A percentile compares a stretch with the other conserved stretches of the same genome.
These are phyloP conservation scores for Podospora bellae-mahoneyi DNA, from an alignment of 495 filamentous ascomycete genomes.

Conservation along the genomic window DNA sequence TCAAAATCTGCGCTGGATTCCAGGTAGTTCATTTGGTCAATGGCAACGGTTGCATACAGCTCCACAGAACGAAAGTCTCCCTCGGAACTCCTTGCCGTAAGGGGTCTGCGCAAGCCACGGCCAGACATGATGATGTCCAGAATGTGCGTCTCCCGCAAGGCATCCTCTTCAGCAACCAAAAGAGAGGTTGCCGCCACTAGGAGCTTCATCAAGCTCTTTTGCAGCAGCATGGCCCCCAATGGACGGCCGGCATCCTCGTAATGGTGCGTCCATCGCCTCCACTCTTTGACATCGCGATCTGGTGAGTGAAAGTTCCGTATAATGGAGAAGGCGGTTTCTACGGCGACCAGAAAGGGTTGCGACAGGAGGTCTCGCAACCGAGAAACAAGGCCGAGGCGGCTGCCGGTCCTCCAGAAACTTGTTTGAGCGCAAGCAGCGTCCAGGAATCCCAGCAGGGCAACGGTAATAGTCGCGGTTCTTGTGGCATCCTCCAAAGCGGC, in stretches of 20 bases:
- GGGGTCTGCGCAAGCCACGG: slow-evolving; percentile 34
- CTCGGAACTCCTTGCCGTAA: slow-evolving; percentile 40
- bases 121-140: slow-evolving; percentile 71
- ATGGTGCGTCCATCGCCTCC: slow-evolving; percentile 77
- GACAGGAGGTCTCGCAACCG: slow-evolving; percentile 68
- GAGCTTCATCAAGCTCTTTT: slow-evolving; percentile 80
- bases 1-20: slow-evolving; percentile 88
- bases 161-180: slow-evolving; percentile 58
- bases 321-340: slow-evolving; percentile 83
- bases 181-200: slow-evolving; percentile 73
- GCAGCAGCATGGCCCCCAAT: slow-evolving; percentile 86
- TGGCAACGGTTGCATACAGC: slow-evolving; percentile 67
- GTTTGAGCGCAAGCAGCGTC: slow-evolving; percentile 72
- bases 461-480: slow-evolving; percentile 64
- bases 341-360: slow-evolving; percentile 73
- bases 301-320: slow-evolving; percentile 61
- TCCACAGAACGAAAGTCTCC: slow-evolving; percentile 59
- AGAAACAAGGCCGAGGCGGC: slow-evolving; percentile 67
- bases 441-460: slow-evolving; percentile 84
- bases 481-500: slow-evolving; percentile 60
- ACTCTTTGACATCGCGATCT: slow-evolving; percentile 58
- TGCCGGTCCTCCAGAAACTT: slow-evolving; percentile 70
- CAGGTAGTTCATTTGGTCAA: slow-evolving; percentile 78
- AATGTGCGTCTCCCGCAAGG: slow-evolving; percentile 59
- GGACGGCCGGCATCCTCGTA: slow-evolving; percentile 77